Percentiles rank a stretch among this genome's conserved stretches.
These are phyloP conservation scores for Colletotrichum chlorophyti DNA, from an alignment of 2,329 filamentous ascomycete genomes.

Conservation along the genomic window DNA sequence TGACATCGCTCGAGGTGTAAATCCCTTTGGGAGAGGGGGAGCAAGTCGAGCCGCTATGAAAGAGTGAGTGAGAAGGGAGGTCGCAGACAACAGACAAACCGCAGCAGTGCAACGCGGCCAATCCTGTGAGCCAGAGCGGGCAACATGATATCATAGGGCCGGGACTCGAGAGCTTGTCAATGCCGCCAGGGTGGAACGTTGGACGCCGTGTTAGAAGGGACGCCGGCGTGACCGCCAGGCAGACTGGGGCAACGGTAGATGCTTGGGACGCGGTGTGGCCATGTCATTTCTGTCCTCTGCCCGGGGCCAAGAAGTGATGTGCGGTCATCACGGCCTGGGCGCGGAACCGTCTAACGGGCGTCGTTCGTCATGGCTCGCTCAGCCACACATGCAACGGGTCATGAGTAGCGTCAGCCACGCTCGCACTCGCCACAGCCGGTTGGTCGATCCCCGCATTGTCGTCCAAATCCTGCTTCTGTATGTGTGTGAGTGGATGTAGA, in stretches of 20 bases:
- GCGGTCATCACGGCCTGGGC: background rate
- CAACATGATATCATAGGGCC: constrained; percentile 15
- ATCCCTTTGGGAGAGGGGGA: too few relatives aligned
- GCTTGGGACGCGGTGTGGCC: background rate
- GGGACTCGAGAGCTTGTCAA: too few relatives aligned
- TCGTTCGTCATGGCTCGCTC: background rate
- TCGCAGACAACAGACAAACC: too few relatives aligned
- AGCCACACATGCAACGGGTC: constrained; percentile 1
- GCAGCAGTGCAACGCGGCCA: too few relatives aligned
- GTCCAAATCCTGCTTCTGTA: too few relatives aligned
- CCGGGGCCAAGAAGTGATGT: constrained; percentile 4
- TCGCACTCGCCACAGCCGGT: constrained; percentile 15
- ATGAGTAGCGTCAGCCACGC: background rate
- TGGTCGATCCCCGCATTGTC: background rate
- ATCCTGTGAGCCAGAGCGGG: background rate
- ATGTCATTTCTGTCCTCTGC: background rate
- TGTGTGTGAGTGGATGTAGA: too few relatives aligned
- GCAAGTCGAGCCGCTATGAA: too few relatives aligned
- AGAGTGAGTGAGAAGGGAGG: too few relatives aligned
- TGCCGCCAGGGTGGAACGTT: background rate
- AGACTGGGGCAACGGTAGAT: too few relatives aligned
- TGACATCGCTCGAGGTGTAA: too few relatives aligned
- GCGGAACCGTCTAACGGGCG: background rate
- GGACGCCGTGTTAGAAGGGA: background rate
- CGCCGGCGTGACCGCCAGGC: too few relatives aligned